These are phyloP conservation scores for Quercus phellos DNA, from an alignment of 331 rosid genomes.

Conservation along the genomic window DNA sequence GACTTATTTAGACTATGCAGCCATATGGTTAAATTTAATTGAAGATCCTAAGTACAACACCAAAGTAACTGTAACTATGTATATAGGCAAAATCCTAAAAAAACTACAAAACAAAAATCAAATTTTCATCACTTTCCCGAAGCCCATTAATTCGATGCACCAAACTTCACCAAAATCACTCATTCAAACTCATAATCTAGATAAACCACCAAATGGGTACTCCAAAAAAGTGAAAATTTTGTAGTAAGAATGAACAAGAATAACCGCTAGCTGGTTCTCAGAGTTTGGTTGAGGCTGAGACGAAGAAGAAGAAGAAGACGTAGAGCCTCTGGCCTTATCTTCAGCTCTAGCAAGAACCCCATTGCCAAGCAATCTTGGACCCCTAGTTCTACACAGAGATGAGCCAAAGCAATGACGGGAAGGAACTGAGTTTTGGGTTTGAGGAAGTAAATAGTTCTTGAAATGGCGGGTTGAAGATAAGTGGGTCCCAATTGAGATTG, in stretches of 20 bases:
- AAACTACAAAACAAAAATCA: background rate
- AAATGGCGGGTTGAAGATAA: constrained; percentile 30
- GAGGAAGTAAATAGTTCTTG: constrained; percentile 21
- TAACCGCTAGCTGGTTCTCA: constrained; percentile 49
- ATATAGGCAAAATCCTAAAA: background rate
- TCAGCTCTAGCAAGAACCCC: constrained; percentile 64
- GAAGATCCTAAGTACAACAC: too few relatives aligned
- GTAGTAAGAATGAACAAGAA: constrained; percentile 13
- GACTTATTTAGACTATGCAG: too few relatives aligned
- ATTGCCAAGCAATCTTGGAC: constrained; percentile 44
- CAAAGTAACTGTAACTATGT: too few relatives aligned
- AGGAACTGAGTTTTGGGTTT: constrained; percentile 24
- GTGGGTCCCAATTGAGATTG: constrained; percentile 54
- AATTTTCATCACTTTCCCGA: background rate
- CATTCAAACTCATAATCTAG: constrained; percentile 6
- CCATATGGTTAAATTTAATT: too few relatives aligned
- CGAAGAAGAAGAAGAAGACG: constrained; percentile 36
- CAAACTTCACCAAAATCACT: constrained; percentile 8
- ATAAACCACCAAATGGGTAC: constrained; percentile 9
- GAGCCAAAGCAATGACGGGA: constrained; percentile 35
- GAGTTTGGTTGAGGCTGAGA: constrained; percentile 45
- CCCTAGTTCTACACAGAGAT: constrained; percentile 31
- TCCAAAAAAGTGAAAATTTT: background rate
- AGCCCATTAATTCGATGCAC: background rate
- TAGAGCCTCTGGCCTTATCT: constrained; percentile 49